Conservation (phyloP, 176 grass and related monocot genomes). For the Triticum turgidum region DNA sequence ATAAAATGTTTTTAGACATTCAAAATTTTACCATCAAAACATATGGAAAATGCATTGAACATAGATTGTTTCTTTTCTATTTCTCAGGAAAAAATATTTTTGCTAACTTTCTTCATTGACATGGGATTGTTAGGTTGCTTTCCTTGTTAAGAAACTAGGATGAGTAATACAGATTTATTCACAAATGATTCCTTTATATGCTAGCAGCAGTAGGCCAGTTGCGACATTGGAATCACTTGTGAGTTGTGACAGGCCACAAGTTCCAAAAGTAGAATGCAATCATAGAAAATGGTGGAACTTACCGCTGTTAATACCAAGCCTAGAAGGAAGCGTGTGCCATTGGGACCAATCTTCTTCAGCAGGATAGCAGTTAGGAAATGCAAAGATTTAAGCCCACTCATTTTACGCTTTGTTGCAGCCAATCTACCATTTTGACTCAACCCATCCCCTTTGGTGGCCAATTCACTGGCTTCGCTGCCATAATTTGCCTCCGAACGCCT, state of each 20-base stretch:
- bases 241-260: too few species aligned
- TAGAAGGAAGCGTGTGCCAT: constrained; percentile 63
- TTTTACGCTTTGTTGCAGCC: constrained; percentile 36
- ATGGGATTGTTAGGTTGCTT: too few species aligned
- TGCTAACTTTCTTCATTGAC: not conserved
- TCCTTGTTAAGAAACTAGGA: too few species aligned
- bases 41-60: not conserved
- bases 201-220: not conserved
- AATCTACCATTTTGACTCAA: constrained; percentile 42
- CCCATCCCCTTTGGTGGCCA: constrained; percentile 32
- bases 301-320: constrained; percentile 63
- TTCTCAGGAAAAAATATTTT: not conserved
- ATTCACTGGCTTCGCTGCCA: not conserved
- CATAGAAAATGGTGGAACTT: constrained; percentile 18
- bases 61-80: too few species aligned
- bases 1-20: not conserved
- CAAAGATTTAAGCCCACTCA: constrained; percentile 59
- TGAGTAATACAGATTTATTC: too few species aligned
- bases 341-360: constrained; percentile 71
- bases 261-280: too few species aligned
- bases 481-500: not conserved
- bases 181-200: too few species aligned
- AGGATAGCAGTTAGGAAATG: constrained; percentile 82
- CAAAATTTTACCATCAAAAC: not conserved
- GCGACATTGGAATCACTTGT: not conserved